Percentiles rank a stretch among this genome's conserved stretches.
These are phyloP conservation scores for Aspergillus fumigatus DNA, from an alignment of 2,329 filamentous ascomycete species.

Conservation along the genomic window DNA sequence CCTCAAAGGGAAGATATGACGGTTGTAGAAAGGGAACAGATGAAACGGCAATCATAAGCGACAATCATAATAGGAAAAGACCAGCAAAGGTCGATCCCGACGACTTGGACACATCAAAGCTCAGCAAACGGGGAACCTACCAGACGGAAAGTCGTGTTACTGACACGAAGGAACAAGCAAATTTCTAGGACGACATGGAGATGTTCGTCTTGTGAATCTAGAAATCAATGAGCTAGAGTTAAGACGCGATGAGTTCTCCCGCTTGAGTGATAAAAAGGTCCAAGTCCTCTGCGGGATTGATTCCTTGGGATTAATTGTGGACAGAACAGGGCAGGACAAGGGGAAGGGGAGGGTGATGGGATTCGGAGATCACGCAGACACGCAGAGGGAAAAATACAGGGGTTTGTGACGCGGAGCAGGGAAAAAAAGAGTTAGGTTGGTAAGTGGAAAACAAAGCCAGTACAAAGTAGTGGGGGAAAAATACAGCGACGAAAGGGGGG, in stretches of 20 bases:
- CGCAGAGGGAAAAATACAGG: not conserved
- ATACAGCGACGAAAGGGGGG: not conserved
- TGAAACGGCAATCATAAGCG: not conserved
- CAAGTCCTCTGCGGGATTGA: constrained; percentile 9
- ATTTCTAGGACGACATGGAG: constrained; percentile 29
- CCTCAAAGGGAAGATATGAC: not conserved
- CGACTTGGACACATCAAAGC: not conserved
- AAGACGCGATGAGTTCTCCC: not conserved
- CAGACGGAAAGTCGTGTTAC: constrained; percentile 26
- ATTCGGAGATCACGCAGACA: not conserved
- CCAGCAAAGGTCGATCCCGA: not conserved
- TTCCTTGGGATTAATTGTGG: not conserved
- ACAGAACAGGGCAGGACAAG: not conserved
- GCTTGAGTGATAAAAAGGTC: not conserved
- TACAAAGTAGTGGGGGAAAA: not conserved
- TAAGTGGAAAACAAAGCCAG: not conserved
- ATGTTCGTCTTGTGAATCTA: constrained; percentile 3
- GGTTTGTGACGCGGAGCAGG: not conserved
- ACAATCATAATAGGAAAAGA: not conserved
- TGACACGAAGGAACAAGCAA: constrained; percentile 23
- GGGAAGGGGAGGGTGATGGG: not conserved
- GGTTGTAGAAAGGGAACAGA: not conserved
- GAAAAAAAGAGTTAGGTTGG: not conserved
- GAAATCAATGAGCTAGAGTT: not conserved
- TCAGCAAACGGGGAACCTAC: constrained; percentile 14